Evolutionary conservation across 345 rosid species (phyloP), one percentile per base, ranked within the genome.

Genomic region (Nephelium lappaceum): DNA sequence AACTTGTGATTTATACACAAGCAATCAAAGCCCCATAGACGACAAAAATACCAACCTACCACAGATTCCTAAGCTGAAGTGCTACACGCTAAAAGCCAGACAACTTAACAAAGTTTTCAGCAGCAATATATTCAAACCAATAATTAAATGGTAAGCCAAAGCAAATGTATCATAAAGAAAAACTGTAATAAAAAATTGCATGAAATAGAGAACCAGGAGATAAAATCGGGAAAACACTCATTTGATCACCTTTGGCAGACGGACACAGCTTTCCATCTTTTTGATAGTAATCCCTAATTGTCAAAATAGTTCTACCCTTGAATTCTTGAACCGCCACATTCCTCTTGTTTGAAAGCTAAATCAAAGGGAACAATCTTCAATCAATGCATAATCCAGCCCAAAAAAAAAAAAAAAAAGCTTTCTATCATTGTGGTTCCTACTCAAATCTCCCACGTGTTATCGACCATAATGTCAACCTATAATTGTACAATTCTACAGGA

Each of bases 281-380:
- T 49, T 25, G 62, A 81, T 86, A 77, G 53, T 64, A 81, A 45
- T 93, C 91, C 80, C 94, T 86, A 11, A 95, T 86, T 0, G 89
- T 78, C n/a, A 93, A 81, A 70, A 73, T 74, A 66, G 85, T 58
- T 82, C 75, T 85, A 72, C 95, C 95, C 68, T 67, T 80, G 74
- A 81, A 83, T 19, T 84, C 87, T 42, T 85, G 84, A 81, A 92
- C 74, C 71, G 61, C 66, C 81, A 87, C 95, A 57, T 60, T 85
- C 81, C 81, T 83, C 79, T 72, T 93, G 72, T 88, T 83, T 66
- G 94, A 86, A 21, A 95, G 89, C 98, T 95, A 81, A 73, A 74
- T 55, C 77, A 80, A 78, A 71, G 81, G 38, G 41, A 69, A 66
- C 58, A 47, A 55, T 36, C 58, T 11, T 57, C 24, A 74, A 67